Base-by-base conservation (phyloP, 306 rosid genomes). In the Inga oerstediana region DNA sequence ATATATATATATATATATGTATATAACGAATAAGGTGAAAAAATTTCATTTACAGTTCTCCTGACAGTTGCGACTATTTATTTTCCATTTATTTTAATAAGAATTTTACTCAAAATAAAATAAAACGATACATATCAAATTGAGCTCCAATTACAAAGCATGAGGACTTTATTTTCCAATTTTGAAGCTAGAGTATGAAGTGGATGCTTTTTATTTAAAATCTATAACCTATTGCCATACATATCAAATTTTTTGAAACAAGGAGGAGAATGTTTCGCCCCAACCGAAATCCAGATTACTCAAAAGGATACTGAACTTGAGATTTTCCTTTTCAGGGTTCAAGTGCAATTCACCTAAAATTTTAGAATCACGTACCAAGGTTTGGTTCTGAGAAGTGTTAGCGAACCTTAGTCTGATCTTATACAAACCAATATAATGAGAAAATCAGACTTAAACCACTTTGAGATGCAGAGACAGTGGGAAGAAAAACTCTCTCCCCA, bases 391-490 rank as follows among this genome's bases (percentile, higher is more conserved):
- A 70, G 0, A n/a, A 22, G 11, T 41, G 34, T 11, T 3, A 1
- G 32, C 9, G 27, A 37, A 35, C 5, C 35, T 19, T 44, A 24
- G 6, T 13, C 56, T 12, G 37, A 44, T 44, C 24, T 67, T 72
- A 30, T 1, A 9, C 37, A 24, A 72, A 82, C 74, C 75, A 74
- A 45, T 32, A 46, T 81, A 44, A 14, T 10, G 72, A 22, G 76
- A 78, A 70, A 54, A 71, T 72, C 59, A 66, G 30, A 74, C n/a
- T 22, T 65, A 20, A 83, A 39, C 62, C 72, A 13, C 84, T 8
- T 27, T 35, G 46, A 72, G 45, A 73, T 45, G 80, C 75, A 30
- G 71, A 17, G 43, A n/a, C 22, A 1, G 3, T 10, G 7, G 37
- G 19, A 30, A 24, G 52, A 58, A 82, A 43, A 70, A 62, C 49